These are phyloP conservation scores for Ottelia alismoides DNA, from an alignment of 106 monocot species.

Conservation along the genomic window DNA sequence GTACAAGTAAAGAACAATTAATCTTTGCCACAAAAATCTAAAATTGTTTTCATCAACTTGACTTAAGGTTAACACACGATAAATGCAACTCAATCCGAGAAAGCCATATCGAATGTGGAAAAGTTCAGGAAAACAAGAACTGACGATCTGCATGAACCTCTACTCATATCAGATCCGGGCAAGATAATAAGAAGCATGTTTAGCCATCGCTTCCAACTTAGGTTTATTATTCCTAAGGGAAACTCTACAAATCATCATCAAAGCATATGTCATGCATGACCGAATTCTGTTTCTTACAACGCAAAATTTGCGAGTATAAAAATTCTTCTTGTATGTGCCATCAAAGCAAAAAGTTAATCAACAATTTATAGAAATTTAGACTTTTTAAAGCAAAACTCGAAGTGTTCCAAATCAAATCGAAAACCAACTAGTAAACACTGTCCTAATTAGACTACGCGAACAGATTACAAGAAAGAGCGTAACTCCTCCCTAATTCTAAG, in stretches of 20 bases:
- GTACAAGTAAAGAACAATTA: too few relatives aligned
- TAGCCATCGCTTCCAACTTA: neutral
- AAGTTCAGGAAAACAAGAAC: too few relatives aligned
- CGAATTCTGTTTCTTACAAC: too few relatives aligned
- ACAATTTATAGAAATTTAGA: too few relatives aligned
- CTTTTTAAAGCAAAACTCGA: neutral
- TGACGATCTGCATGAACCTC: too few relatives aligned
- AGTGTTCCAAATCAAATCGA: neutral
- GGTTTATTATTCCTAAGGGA: neutral
- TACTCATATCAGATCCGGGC: too few relatives aligned
- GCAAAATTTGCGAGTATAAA: too few relatives aligned
- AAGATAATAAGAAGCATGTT: neutral
- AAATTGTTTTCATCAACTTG: neutral
- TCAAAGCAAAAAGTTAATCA: neutral
- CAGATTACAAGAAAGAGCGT: neutral
- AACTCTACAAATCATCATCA: neutral
- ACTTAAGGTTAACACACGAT: constrained; percentile 1
- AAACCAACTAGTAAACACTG: neutral
- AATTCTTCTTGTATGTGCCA: too few relatives aligned
- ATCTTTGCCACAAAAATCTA: too few relatives aligned
- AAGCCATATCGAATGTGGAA: neutral
- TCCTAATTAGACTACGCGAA: neutral
- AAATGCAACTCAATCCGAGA: neutral
- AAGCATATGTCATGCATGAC: neutral
- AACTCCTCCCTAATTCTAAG: too few relatives aligned